Conservation (phyloP, 2,329 filamentous ascomycete genomes). For the Didymella segeticola region DNA sequence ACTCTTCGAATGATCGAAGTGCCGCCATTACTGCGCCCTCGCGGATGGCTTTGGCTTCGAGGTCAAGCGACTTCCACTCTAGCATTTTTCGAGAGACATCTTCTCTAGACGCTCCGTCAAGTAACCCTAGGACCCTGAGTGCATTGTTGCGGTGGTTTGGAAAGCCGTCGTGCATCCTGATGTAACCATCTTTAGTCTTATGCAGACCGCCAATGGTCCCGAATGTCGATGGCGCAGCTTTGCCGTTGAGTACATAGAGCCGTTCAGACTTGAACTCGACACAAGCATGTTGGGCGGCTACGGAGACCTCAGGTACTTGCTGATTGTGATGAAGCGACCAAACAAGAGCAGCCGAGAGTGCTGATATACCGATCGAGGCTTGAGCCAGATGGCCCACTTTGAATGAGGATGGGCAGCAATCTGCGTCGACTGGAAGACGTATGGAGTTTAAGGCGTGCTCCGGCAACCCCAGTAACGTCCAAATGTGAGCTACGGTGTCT, state of each 20-base stretch:
- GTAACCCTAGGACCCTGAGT: conserved; percentile 53
- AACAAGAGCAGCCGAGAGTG: conserved; percentile 58
- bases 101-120: conserved; percentile 40
- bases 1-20: conserved; percentile 58
- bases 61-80: conserved; percentile 54
- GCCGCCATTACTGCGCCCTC: conserved; percentile 57
- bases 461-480: conserved; percentile 37
- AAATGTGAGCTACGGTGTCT: conserved; percentile 42
- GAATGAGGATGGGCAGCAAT: conserved; percentile 59
- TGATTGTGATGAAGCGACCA: conserved; percentile 45
- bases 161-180: conserved; percentile 64
- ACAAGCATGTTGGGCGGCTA: conserved; percentile 56
- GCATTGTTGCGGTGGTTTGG: conserved; percentile 58
- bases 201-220: conserved; percentile 61
- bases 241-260: conserved; percentile 55
- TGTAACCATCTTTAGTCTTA: conserved; percentile 58
- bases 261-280: conserved; percentile 63
- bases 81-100: conserved; percentile 51
- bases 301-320: conserved; percentile 48
- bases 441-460: conserved; percentile 30
- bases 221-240: conserved; percentile 44
- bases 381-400: conserved; percentile 63
- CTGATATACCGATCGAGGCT: conserved; percentile 59
- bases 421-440: conserved; percentile 25
- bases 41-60: conserved; percentile 56